These are phyloP conservation scores for Exophiala sideris DNA, from an alignment of 2,329 filamentous ascomycete genomes.

Conservation along the genomic window DNA sequence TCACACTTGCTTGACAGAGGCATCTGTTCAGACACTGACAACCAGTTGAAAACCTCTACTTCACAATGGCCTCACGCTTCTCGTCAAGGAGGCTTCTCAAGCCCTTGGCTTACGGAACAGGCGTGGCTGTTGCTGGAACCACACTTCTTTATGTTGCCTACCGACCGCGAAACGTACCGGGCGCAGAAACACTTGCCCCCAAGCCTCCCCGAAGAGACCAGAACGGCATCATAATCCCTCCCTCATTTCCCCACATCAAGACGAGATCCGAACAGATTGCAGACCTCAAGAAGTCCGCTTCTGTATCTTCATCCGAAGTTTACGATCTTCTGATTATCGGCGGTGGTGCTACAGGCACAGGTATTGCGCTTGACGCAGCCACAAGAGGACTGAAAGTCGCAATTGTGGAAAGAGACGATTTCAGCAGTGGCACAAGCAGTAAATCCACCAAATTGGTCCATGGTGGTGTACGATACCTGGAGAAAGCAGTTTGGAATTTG, in stretches of 20 bases:
- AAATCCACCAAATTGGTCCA: constrained; percentile 86
- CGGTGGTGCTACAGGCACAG: constrained; percentile 75
- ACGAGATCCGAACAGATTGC: constrained; percentile 51
- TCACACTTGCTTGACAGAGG: not conserved
- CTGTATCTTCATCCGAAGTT: constrained; percentile 54
- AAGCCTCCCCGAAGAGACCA: constrained; percentile 52
- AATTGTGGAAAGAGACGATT: constrained; percentile 80
- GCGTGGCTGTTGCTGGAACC: constrained; percentile 52
- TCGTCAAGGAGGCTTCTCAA: constrained; percentile 48
- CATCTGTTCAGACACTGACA: not conserved
- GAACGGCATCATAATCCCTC: constrained; percentile 54
- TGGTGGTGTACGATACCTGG: constrained; percentile 77
- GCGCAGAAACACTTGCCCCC: constrained; percentile 45
- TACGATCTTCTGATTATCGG: constrained; percentile 79
- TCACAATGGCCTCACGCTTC: constrained; percentile 28
- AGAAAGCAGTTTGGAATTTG: constrained; percentile 81
- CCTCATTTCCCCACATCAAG: constrained; percentile 52
- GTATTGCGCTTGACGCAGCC: constrained; percentile 75
- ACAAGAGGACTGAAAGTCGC: constrained; percentile 77
- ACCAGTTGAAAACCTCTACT: not conserved
- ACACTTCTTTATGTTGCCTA: constrained; percentile 57
- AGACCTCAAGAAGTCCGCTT: constrained; percentile 51
- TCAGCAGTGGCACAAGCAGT: constrained; percentile 75
- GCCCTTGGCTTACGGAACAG: constrained; percentile 58
- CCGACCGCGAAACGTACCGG: constrained; percentile 61